These are phyloP conservation scores for Candida orba DNA, from an alignment of 805 yeast species.

Conservation along the genomic window DNA sequence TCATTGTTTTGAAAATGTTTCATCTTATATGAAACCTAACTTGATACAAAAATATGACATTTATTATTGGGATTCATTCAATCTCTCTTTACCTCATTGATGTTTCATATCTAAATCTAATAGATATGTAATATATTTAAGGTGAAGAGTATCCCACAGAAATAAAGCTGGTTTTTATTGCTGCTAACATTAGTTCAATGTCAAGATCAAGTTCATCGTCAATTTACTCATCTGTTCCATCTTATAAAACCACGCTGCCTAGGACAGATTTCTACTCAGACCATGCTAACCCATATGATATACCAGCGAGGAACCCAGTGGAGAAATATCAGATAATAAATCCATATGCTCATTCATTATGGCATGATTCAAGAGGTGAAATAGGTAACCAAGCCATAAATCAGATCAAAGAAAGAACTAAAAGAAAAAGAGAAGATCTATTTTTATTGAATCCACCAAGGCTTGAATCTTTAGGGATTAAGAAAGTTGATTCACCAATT, in stretches of 20 bases:
- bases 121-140: neutral
- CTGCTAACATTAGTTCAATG: too few species aligned
- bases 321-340: conserved; percentile 17
- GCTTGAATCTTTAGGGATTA: conserved; percentile 17
- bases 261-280: too few species aligned
- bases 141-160: neutral
- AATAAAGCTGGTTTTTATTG: too few species aligned
- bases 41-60: neutral
- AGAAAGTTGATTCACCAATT: conserved; percentile 32
- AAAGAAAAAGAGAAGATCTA: conserved; percentile 7
- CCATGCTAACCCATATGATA: neutral
- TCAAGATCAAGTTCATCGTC: conserved; percentile 4
- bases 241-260: neutral
- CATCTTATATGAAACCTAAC: neutral
- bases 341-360: conserved; percentile 37
- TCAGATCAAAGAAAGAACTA: conserved; percentile 20
- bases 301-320: conserved; percentile 18
- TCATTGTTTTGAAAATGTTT: too few species aligned
- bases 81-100: too few species aligned
- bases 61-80: neutral
- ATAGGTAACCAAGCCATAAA: conserved; percentile 29
- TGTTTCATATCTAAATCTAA: too few species aligned
- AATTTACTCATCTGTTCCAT: neutral
- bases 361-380: conserved; percentile 32
- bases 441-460: conserved; percentile 16